Evolutionary conservation across 208 protist species (phyloP).

Genomic region (Trypanosoma caninum): DNA sequence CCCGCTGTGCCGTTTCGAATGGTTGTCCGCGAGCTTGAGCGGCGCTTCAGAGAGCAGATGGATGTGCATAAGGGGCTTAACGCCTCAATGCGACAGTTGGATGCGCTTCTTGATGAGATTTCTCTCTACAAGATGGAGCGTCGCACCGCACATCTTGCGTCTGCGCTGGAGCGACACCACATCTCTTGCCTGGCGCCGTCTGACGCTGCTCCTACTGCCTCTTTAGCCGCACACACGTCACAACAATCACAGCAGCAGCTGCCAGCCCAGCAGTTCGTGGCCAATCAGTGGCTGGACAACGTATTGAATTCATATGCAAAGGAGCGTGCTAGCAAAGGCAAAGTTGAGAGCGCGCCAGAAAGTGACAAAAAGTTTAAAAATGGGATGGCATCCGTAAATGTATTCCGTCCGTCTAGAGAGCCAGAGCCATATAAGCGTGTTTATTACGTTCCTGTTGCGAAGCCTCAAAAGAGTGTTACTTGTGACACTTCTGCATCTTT

Average conservation of each 20-base stretch:
- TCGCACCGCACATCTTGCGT: constrained; percentile 28
- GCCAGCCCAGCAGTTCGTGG: constrained; percentile 10
- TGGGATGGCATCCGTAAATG: constrained; percentile 16
- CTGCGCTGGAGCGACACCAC: constrained; percentile 19
- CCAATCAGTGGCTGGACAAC: constrained; percentile 36
- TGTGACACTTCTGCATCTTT: not conserved
- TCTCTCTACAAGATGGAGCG: constrained; percentile 33
- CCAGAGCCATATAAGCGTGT: constrained; percentile 47
- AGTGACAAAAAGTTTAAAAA: constrained; percentile 10
- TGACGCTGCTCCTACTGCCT: not conserved
- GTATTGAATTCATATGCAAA: constrained; percentile 54
- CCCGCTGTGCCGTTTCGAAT: constrained; percentile 35
- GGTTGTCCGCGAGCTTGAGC: constrained; percentile 40
- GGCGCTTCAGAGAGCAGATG: constrained; percentile 62
- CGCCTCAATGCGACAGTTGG: constrained; percentile 26
- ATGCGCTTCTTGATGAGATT: constrained; percentile 27
- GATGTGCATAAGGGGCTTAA: constrained; percentile 52
- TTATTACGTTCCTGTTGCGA: constrained; percentile 34
- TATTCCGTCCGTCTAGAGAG: constrained; percentile 33
- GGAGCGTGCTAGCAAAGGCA: not conserved
- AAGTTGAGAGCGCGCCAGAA: not conserved
- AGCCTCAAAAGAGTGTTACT: not conserved
- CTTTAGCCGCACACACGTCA: not conserved
- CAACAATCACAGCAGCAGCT: not conserved
- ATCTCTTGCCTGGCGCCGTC: not conserved